These are phyloP conservation scores for Talaromyces sp. DNA, from an alignment of 2,329 filamentous ascomycete genomes.

Conservation along the genomic window DNA sequence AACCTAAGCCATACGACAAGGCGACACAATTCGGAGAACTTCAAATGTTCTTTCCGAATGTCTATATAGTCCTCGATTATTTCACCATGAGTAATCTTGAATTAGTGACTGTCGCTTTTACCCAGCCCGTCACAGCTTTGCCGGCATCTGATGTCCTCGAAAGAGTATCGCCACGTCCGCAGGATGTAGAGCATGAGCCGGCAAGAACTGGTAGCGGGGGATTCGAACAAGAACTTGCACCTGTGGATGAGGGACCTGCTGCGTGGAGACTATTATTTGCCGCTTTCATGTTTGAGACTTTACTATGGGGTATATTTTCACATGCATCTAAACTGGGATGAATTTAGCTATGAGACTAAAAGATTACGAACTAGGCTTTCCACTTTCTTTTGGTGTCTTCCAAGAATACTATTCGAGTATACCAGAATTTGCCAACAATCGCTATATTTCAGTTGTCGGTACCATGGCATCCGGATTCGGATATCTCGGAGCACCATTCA, in stretches of 20 bases:
- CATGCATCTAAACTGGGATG: too few species aligned
- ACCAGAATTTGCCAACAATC: neutral
- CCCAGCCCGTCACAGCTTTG: neutral
- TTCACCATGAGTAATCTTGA: neutral
- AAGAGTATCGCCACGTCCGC: neutral
- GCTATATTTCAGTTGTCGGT: neutral
- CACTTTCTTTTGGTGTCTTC: neutral
- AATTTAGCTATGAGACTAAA: too few species aligned
- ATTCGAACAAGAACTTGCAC: neutral
- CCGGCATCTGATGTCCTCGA: neutral
- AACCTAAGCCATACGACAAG: too few species aligned
- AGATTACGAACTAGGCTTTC: neutral
- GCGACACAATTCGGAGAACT: too few species aligned
- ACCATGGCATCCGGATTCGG: neutral
- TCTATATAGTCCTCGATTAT: too few species aligned
- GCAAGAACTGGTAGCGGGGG: neutral
- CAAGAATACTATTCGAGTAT: neutral
- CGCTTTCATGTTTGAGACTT: neutral
- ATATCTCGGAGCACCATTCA: neutral
- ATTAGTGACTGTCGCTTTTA: neutral
- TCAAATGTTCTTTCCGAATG: too few species aligned
- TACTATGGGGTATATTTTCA: neutral
- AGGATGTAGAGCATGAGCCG: neutral
- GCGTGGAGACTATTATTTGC: neutral
- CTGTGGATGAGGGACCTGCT: neutral